Evolutionary conservation across 352 stramenopile genomes (phyloP), one percentile per base, ranked within the genome.

Genomic region (Globisporangium irregulare): DNA sequence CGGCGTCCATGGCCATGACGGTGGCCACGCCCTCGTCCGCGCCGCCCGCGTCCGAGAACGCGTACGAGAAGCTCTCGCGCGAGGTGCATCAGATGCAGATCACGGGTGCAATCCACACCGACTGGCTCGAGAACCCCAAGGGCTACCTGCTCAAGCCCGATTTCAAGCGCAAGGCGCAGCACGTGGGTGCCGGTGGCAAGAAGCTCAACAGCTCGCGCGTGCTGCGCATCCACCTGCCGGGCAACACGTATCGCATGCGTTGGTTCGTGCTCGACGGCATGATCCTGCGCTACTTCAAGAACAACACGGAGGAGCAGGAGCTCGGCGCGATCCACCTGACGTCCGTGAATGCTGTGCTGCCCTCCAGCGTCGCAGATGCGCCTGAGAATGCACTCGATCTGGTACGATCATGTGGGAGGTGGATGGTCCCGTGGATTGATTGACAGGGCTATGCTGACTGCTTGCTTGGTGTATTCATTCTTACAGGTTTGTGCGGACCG

Each of bases 221-320:
- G 10, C 70, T 96, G 66, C 81, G 87, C 34, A 76, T 94, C 24
- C 89, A 96, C 59, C 64, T 96, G 57, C 88, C 88, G 6, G 87
- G 87, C 6, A 94, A 82, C 70, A 80, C 87, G 57, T 96, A 95
- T 69, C 74, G 87, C 51, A 83, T 89, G 65, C 74, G 89, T 10
- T 96, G 89, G 89, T 96, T 96, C 73, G 89, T 95, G 63, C 79
- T 96, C 36, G 89, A 96, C 62, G 87, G 89, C 55, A 94, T 96
- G 87, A 93, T 95, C 53, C 67, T 96, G 67, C 86, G 86, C 9
- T 96, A 96, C 72, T 96, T 95, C 60, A 94, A 94, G 71, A 94
- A 76, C 59, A 87, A 89, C 69, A 84, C 71, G n/a, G 89, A 96
- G 68, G 89, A 96, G 62, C 86, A 94, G 67, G 89, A 96, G 64